Evolutionary conservation across 129 eudicot species (phyloP).

Genomic region (Sambucus nigra): DNA sequence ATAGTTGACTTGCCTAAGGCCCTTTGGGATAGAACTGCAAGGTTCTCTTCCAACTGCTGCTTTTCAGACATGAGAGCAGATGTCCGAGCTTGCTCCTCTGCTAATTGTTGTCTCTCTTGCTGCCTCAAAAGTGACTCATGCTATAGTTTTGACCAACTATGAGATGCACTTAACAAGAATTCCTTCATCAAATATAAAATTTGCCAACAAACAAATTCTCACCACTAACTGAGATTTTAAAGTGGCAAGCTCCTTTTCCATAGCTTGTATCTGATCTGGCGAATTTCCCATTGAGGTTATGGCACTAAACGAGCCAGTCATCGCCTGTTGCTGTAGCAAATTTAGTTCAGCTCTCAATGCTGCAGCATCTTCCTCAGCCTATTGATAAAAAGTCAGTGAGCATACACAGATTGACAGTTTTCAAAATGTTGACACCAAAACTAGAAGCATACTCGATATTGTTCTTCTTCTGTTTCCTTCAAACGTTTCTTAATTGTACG

Average conservation of each 20-base stretch:
- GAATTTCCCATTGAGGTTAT: constrained; percentile 48
- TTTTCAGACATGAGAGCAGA: constrained; percentile 63
- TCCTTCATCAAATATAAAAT: not conserved
- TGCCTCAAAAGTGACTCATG: constrained; percentile 70
- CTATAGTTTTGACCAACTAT: constrained; percentile 18
- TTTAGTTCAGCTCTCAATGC: constrained; percentile 83
- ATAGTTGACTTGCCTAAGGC: constrained; percentile 41
- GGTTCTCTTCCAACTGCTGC: constrained; percentile 72
- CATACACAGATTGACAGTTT: not conserved
- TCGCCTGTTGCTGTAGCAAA: constrained; percentile 71
- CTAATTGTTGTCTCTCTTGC: constrained; percentile 68
- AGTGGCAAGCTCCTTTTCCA: constrained; percentile 72
- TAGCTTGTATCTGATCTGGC: constrained; percentile 54
- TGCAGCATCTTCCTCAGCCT: constrained; percentile 99
- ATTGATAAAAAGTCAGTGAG: constrained; percentile 19
- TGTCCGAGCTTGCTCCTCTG: constrained; percentile 57
- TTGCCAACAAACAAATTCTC: constrained; percentile 10
- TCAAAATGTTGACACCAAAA: not conserved
- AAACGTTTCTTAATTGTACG: constrained; percentile 78
- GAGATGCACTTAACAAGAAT: not conserved
- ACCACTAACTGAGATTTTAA: constrained; percentile 80
- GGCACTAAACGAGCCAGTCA: constrained; percentile 36
- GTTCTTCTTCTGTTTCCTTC: constrained; percentile 97
- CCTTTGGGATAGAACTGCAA: constrained; percentile 39
- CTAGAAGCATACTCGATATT: constrained; percentile 53